Base-by-base conservation (phyloP, 176 grass and related monocot species). In the Eleusine indica region DNA sequence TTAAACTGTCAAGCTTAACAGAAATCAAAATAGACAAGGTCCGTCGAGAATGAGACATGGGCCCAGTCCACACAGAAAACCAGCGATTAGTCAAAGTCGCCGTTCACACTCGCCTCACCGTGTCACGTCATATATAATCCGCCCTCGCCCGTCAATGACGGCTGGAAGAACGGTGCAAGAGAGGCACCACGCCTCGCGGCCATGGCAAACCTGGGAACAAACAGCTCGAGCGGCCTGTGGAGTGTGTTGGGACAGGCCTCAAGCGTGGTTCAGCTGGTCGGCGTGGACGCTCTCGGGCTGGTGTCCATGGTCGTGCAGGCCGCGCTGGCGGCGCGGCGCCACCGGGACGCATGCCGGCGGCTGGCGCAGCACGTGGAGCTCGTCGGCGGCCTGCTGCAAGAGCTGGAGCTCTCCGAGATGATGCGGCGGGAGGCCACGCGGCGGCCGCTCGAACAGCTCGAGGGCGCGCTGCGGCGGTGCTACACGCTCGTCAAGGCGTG, bases 301-400 rank as follows among this genome's bases (percentile, higher is more conserved):
- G 89, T 86, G 70, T 88, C 89, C 43, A 89, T 94, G 82, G 85
- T 94, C 3, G 88, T 86, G 62, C 91, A 94, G 72, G 86, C 88
- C 14, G 88, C 91, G 1, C 83, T 90, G 42, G 82, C 69, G 4
- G 91, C 88, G 52, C 91, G 88, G 28, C 86, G 86, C 67, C 83
- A 94, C 83, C 77, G 86, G 1, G 88, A 88, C 74, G 81, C 86
- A 17, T 94, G 91, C 78, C 49, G 74, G 29, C 78, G 39, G 9
- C 79, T 94, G 63, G 85, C 76, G 14, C 85, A 85, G 70, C 91
- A 93, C 73, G 84, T 87, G 54, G 85, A 86, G 6, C 0, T 93
- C 73, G 83, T 93, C 85, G 88, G 85, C n/a, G 86, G 80, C 81
- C 81, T 93, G 40, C 88, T 93, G 5, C 66, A 8, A 30, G 84